Base-by-base conservation (phyloP, 1,139 yeast species). In the Geotrichum aggregatum region DNA sequence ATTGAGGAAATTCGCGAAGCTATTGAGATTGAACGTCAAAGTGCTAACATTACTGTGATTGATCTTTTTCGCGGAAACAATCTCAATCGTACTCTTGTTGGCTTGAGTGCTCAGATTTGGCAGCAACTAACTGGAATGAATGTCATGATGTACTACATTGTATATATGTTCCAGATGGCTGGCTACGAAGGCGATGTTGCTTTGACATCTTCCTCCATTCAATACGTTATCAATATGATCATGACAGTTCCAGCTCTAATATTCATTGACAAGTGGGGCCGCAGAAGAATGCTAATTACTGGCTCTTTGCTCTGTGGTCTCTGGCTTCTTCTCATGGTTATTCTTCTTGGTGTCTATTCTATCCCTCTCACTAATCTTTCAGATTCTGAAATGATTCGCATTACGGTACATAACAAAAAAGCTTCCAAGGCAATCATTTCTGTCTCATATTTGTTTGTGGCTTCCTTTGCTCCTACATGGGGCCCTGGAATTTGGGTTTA, bases 41-140 rank as follows among this genome's bases (percentile, higher is more conserved):
- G 63, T 47, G 56, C 54, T 36, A 38, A 43, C 36, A 60, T 68
- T 51, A 58, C 69, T 7, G 75, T 77, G 61, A 66, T 70, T 46
- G 78, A 79, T 52, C 70, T 79, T 56, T 78, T 80, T 71, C 67
- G 64, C 49, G 73, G 70, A 65, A 70, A 76, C 59, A 77, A 78
- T 57, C 58, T 75, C 54, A 70, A 66, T 57, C 75, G 84, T 69
- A 79, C 83, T 56, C 57, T 63, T 57, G 75, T 77, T 50, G 86
- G 82, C 56, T 62, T 80, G 39, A 76, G 72, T 57, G 80, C 84
- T 50, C n/a, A n/a, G n/a, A n/a, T n/a, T n/a, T n/a, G n/a, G n/a
- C n/a, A n/a, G n/a, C n/a, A n/a, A n/a, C n/a, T 87, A 83, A 79
- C 85, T 44, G 88, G 88, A 66, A 76, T 83, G 63, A 84, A 84